phyloP scores from a whole-genome alignment of 139 green algal genomes.

The Axilococcus clingmanii region DNA sequence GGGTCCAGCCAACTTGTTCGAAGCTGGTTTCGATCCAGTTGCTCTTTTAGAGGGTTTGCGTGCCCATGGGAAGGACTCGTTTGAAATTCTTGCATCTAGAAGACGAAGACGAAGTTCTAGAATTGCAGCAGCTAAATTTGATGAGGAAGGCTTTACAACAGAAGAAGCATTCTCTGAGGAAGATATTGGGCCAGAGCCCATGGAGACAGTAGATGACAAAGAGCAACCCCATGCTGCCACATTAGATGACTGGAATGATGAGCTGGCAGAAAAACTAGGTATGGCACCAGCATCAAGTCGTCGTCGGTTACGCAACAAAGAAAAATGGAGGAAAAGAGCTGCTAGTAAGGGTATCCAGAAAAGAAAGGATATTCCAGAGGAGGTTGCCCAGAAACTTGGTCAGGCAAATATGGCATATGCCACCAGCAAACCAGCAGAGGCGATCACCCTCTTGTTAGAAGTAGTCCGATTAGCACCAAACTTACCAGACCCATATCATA shows the following conservation, averaged over 20 bases:
- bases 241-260: slow-evolving; percentile 22
- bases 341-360: neutral
- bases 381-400: slow-evolving; percentile 51
- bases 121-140: neutral
- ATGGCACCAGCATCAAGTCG: slow-evolving; percentile 12
- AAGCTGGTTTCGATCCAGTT: too few species aligned
- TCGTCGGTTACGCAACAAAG: neutral
- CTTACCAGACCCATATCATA: slow-evolving; percentile 73
- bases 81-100: too few species aligned
- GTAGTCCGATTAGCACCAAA: slow-evolving; percentile 68
- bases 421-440: slow-evolving; percentile 24
- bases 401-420: slow-evolving; percentile 86
- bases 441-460: slow-evolving; percentile 56
- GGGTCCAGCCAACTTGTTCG: too few species aligned
- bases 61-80: too few species aligned
- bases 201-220: neutral
- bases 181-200: neutral
- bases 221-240: neutral
- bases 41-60: too few species aligned
- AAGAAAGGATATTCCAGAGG: slow-evolving; percentile 43
- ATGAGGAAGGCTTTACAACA: neutral
- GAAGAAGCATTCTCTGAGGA: neutral
- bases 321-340: slow-evolving; percentile 3
- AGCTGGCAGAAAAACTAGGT: slow-evolving; percentile 42
- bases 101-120: too few species aligned